These are phyloP conservation scores for Colletotrichum liriopes DNA, from an alignment of 2,329 filamentous ascomycete genomes.

Conservation along the genomic window DNA sequence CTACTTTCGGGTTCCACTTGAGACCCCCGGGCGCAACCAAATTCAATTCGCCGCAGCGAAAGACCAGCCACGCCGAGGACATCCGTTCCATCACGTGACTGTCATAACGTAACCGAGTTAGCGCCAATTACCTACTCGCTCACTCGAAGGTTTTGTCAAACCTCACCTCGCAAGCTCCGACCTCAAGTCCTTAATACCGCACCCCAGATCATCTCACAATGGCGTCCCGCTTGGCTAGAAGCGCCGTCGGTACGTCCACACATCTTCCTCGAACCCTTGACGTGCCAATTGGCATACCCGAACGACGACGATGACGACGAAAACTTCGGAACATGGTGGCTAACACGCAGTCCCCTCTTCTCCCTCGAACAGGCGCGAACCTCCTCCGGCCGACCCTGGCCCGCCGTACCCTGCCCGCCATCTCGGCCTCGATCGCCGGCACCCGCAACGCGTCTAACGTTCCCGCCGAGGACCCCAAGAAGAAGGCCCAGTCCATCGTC, in stretches of 20 bases:
- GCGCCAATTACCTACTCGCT: conserved; percentile 39
- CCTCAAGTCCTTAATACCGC: conserved; percentile 61
- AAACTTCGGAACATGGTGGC: conserved; percentile 28
- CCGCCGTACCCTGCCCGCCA: conserved; percentile 81
- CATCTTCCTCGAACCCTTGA: conserved; percentile 43
- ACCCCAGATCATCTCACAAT: conserved; percentile 81
- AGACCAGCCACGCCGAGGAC: neutral
- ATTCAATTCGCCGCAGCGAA: conserved; percentile 47
- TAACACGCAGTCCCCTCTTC: conserved; percentile 48
- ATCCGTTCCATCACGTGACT: conserved; percentile 54
- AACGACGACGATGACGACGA: conserved; percentile 15
- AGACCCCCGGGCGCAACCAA: conserved; percentile 44
- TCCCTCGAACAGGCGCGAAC: conserved; percentile 78
- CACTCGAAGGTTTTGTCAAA: conserved; percentile 66
- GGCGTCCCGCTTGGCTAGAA: conserved; percentile 98
- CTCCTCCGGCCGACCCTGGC: conserved; percentile 88
- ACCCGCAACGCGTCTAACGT: conserved; percentile 82
- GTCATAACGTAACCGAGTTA: conserved; percentile 55
- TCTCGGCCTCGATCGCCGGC: conserved; percentile 78
- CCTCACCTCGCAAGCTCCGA: conserved; percentile 61
- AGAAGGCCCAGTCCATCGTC: conserved; percentile 96
- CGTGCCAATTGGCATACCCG: conserved; percentile 55
- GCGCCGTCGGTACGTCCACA: conserved; percentile 86
- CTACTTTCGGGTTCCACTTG: conserved; percentile 1
- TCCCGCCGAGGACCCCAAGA: conserved; percentile 90